phyloP scores from a whole-genome alignment of 2,329 filamentous ascomycete genomes.

The Aspergillus sergii region DNA sequence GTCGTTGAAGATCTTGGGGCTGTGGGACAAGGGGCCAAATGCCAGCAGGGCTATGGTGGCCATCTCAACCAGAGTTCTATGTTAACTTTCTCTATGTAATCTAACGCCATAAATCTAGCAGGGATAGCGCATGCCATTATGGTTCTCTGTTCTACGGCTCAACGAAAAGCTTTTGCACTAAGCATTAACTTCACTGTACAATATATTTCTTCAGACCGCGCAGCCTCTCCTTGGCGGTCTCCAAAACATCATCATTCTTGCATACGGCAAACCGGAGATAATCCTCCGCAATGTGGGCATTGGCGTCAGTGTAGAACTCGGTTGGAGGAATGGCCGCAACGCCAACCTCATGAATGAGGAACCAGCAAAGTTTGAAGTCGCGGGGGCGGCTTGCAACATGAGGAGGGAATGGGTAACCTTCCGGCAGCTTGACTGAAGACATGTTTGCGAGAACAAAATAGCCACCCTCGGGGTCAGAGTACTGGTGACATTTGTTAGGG shows the following conservation, averaged over 20 bases:
- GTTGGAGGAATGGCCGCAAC: conserved; percentile 95
- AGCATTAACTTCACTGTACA: conserved; percentile 23
- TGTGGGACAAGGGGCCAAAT: neutral
- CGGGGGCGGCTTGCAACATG: conserved; percentile 84
- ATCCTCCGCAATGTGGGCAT: conserved; percentile 84
- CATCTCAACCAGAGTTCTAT: neutral
- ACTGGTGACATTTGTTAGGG: conserved; percentile 43
- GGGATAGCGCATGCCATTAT: neutral
- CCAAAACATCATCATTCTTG: conserved; percentile 85
- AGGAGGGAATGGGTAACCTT: conserved; percentile 82
- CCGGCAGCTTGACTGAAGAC: conserved; percentile 79
- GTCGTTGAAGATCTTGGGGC: neutral
- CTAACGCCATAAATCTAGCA: neutral
- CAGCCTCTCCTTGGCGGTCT: conserved; percentile 75
- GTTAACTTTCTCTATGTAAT: neutral
- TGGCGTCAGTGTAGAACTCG: conserved; percentile 89
- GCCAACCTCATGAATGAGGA: conserved; percentile 93
- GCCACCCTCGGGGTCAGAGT: conserved; percentile 91
- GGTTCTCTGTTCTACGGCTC: neutral
- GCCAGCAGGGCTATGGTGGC: too few relatives aligned
- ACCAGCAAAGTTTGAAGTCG: conserved; percentile 95
- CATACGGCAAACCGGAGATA: conserved; percentile 96
- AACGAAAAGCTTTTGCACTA: conserved; percentile 10
- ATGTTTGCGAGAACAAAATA: conserved; percentile 98
- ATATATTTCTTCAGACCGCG: conserved; percentile 75